Evolutionary conservation across 2,329 filamentous ascomycete genomes (phyloP).

Genomic region (Arthrobotrys iridis): DNA sequence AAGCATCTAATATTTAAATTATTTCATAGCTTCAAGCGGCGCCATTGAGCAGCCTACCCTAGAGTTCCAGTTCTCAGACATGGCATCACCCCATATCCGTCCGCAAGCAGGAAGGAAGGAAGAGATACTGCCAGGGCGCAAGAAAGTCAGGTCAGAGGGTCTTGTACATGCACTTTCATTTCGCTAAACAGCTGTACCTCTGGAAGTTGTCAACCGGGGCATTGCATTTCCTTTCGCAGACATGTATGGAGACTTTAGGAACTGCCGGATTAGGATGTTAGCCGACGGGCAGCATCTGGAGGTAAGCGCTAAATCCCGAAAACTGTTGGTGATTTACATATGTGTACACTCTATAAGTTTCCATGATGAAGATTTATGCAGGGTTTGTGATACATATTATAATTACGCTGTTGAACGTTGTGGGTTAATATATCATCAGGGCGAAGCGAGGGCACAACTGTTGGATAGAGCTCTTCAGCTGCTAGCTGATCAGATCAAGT

Average conservation of each 20-base stretch:
- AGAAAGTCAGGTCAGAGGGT: neutral
- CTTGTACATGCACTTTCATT: slow-evolving; percentile 3
- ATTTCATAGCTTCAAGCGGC: neutral
- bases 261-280: slow-evolving; percentile 41
- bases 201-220: neutral
- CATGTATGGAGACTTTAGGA: slow-evolving; percentile 6
- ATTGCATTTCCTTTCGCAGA: neutral
- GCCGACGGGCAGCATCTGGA: slow-evolving; percentile 35
- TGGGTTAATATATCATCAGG: neutral
- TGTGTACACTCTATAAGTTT: slow-evolving; percentile 7
- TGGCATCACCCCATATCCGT: slow-evolving; percentile 1
- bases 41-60: too few species aligned
- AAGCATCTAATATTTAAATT: neutral
- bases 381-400: slow-evolving; percentile 9
- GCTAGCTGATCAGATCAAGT: too few species aligned
- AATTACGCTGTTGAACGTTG: neutral
- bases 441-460: neutral
- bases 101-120: slow-evolving; percentile 8
- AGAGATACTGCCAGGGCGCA: neutral
- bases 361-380: neutral
- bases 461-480: neutral
- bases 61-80: neutral
- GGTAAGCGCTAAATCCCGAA: slow-evolving; percentile 36
- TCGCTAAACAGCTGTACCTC: neutral
- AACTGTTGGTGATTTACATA: slow-evolving; percentile 18